Evolutionary conservation across 2,329 filamentous ascomycete genomes (phyloP).

Genomic region (Fusarium compactum): DNA sequence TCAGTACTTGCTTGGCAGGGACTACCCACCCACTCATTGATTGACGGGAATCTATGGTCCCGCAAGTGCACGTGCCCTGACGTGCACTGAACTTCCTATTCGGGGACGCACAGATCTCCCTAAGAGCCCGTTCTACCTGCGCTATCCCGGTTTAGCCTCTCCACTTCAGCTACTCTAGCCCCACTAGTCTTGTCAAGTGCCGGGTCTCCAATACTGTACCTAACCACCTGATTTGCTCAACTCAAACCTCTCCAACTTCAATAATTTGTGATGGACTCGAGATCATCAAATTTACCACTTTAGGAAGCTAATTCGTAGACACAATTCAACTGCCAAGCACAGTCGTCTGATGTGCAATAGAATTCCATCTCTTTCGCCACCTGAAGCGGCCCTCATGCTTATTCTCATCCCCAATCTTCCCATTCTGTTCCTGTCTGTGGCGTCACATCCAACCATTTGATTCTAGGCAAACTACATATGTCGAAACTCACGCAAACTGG

Average conservation of each 20-base stretch:
- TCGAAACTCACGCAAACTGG: conserved; percentile 1
- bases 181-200: conserved; percentile 25
- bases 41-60: conserved; percentile 42
- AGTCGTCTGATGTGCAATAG: neutral
- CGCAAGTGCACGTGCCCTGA: conserved; percentile 41
- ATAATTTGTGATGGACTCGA: neutral
- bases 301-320: neutral
- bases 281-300: neutral
- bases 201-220: conserved; percentile 16
- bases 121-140: conserved; percentile 10
- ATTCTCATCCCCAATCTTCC: neutral
- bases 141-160: conserved; percentile 31
- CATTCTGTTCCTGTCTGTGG: neutral
- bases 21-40: conserved; percentile 14
- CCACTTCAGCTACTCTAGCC: conserved; percentile 22
- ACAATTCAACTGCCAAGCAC: neutral
- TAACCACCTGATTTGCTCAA: neutral
- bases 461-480: neutral
- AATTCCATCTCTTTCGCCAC: neutral
- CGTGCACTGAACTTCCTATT: conserved; percentile 33
- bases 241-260: neutral
- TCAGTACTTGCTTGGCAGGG: conserved; percentile 34
- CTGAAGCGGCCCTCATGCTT: neutral
- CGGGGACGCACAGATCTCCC: conserved; percentile 31
- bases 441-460: neutral